Evolutionary conservation across 164 flowering plant species (phyloP).

Genomic region (Stephania cephalantha): DNA sequence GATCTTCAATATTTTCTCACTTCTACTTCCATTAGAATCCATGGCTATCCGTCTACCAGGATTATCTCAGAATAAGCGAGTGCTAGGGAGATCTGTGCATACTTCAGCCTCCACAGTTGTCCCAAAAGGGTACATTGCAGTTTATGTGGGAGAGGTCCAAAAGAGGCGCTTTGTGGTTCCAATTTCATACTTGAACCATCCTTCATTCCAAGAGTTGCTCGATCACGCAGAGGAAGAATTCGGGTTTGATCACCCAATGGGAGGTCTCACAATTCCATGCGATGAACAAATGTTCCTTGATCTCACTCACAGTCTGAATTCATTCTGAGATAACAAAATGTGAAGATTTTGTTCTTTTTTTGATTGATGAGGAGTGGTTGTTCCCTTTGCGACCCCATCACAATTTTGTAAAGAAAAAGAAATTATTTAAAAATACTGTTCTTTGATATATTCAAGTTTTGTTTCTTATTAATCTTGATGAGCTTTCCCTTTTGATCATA

Average conservation of each 20-base stretch:
- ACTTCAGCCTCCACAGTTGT: not conserved
- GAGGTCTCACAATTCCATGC: slow-evolving; percentile 6
- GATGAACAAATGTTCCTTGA: not conserved
- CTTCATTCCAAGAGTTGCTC: slow-evolving; percentile 6
- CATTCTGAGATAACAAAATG: not conserved
- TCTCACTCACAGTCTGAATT: not conserved
- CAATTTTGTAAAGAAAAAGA: slow-evolving; percentile 7
- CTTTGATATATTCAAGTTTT: no score
- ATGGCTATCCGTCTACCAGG: not conserved
- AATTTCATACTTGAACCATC: not conserved
- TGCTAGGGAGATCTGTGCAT: not conserved
- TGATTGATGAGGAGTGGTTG: not conserved
- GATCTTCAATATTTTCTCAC: not conserved
- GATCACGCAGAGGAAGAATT: slow-evolving; percentile 2
- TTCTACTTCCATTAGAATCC: not conserved
- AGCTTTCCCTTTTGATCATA: no score
- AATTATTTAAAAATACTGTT: no score
- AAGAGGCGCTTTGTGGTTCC: slow-evolving; percentile 5
- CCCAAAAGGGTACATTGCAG: slow-evolving; percentile 6
- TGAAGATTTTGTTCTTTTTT: no score
- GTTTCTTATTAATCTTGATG: no score
- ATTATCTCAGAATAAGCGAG: not conserved
- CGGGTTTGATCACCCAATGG: slow-evolving; percentile 11
- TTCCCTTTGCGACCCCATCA: not conserved
- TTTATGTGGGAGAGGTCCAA: slow-evolving; percentile 3